Conservation (phyloP, 148 eudicot genomes). For the Silene latifolia region DNA sequence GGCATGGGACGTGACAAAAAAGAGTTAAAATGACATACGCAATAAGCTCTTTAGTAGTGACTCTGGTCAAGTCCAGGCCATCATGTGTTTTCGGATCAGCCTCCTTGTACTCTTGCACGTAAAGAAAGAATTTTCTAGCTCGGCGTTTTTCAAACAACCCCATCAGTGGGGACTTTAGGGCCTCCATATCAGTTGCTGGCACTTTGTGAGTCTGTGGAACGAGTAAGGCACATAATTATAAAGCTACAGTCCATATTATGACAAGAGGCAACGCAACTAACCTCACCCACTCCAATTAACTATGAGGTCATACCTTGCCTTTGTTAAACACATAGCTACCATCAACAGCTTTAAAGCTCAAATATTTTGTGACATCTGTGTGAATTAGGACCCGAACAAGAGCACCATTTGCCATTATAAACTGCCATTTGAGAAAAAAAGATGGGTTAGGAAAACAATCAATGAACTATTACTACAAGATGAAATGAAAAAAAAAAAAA, state of each 20-base stretch:
- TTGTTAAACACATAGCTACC: constrained; percentile 91
- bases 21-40: constrained; percentile 50
- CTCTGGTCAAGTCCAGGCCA: constrained; percentile 83
- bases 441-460: constrained; percentile 6
- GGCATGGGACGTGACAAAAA: not conserved
- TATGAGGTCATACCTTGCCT: constrained; percentile 61
- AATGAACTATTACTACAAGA: not conserved
- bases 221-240: constrained; percentile 1
- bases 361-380: constrained; percentile 87
- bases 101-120: constrained; percentile 82
- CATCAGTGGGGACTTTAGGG: constrained; percentile 93
- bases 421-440: constrained; percentile 35
- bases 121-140: constrained; percentile 81
- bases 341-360: constrained; percentile 91
- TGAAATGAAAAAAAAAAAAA: not conserved
- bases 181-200: constrained; percentile 99
- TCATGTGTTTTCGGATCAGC: constrained; percentile 77
- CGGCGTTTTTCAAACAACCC: constrained; percentile 95
- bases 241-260: constrained; percentile 9
- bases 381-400: constrained; percentile 96
- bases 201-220: constrained; percentile 76
- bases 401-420: constrained; percentile 95
- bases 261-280: constrained; percentile 6
- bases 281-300: not conserved
- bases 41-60: constrained; percentile 77